Evolutionary conservation across 495 filamentous ascomycete species (phyloP), one percentile per base, ranked within the genome.

Genomic region (Penicillium cinerascens): DNA sequence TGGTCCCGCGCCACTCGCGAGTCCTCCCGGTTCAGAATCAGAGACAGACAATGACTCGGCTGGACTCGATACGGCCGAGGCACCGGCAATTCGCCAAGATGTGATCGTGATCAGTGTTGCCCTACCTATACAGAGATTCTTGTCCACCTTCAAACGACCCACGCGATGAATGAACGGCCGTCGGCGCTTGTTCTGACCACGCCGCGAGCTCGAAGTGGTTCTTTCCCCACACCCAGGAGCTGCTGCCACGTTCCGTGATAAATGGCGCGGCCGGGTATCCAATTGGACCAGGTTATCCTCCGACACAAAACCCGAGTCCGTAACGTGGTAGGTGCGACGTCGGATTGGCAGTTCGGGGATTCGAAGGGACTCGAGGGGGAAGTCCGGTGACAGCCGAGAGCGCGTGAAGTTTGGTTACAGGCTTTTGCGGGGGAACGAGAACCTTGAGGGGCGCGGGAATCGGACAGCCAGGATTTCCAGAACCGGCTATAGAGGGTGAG

Each of bases 251-350:
- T 59, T 64, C 54, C 52, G 54, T 61, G 55, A 46, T 39, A 35
- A 61, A 61, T 61, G n/a, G 48, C 48, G 49, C 39, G 47, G 58
- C 49, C 40, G 47, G 33, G 13, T 66, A 61, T 59, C 39, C 60
- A 66, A 66, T 64, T 58, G 51, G 60, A 45, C 63, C 48, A 52
- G 52, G 25, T 57, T 61, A 61, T 64, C 55, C 61, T 61, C 63
- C 58, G 63, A 61, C 51, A 51, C 41, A 46, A 47, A 38, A 51
- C 9, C 45, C 52, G 52, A 60, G 44, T 52, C 37, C 33, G 42
- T 50, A 49, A 46, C 37, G 47, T 50, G 42, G 48, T 16, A 23
- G 38, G 47, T 36, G 40, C 44, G 23, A 53, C 41, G 40, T 49
- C 20, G 20, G 10, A 2, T 7, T 39, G 2, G 20, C 45, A 10